Base-by-base conservation (phyloP, 441 rosid genomes). In the Mallotus repandus region DNA sequence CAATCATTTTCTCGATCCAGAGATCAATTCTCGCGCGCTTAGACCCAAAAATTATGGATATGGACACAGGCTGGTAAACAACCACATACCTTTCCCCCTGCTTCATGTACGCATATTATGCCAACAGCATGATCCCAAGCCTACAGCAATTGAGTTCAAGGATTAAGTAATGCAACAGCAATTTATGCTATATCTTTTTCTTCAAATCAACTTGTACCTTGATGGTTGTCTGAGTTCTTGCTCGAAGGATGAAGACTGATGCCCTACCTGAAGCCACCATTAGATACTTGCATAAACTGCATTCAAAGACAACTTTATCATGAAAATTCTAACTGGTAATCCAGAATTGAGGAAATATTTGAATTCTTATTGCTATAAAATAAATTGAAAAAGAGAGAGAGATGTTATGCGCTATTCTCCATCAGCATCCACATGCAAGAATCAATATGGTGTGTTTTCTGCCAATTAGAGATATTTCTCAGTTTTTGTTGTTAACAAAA, bases 71-170 rank as follows among this genome's bases (percentile, higher is more conserved):
- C 54, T 14, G 41, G 64, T 58, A 49, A 69, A 68, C 70, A 59
- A 74, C 16, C 10, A 63, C 75, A 16, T 73, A 93, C 99, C 98
- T 84, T 92, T 77, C 99, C 99, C 69, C 96, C 97, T 0, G 98
- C 97, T 85, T 95, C 99, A 76, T 76, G 88, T 68, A 91, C 95
- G 14, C 99, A 95, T 78, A 91, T 85, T 71, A 88, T 77, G 57
- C 99, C 98, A 76, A 88, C 94, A 81, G 94, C 98, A 88, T 92
- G 99, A 86, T 95, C 97, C 99, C 97, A 95, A 62, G 86, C 84
- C 99, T 95, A 78, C 48, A 82, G 35, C 49, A 73, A 35, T 76
- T 53, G 41, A 72, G 62, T 72, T 12, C 58, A 58, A 14, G 21
- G 48, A 57, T 72, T 16, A 71, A 74, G 8, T 19, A 25, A 50